Percentiles rank a stretch among this genome's conserved stretches.
These are phyloP conservation scores for Oryza meyeriana DNA, from an alignment of 176 grass and related monocot genomes.

Conservation along the genomic window DNA sequence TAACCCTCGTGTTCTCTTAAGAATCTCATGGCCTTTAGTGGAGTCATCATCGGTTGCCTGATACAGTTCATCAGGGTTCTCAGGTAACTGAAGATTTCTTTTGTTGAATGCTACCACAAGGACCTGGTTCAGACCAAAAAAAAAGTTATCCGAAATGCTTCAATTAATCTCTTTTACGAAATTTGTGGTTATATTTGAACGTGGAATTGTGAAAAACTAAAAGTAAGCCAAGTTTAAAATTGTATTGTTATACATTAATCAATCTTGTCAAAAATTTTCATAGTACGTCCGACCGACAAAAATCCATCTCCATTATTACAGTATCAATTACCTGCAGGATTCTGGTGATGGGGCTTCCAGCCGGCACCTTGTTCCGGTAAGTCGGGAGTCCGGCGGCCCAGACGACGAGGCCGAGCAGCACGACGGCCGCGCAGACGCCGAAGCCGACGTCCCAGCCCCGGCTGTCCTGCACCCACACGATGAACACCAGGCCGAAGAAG, in stretches of 20 bases:
- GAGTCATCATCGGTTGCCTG: slow-evolving; percentile 21
- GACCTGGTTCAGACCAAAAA: slow-evolving; percentile 55
- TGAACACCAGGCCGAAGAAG: slow-evolving; percentile 51
- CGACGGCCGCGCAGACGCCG: slow-evolving; percentile 25
- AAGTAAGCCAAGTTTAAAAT: no score
- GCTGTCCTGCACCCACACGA: slow-evolving; percentile 73
- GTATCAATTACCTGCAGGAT: slow-evolving; percentile 50
- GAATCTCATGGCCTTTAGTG: slow-evolving; percentile 1
- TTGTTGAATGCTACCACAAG: slow-evolving; percentile 59
- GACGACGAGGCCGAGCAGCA: slow-evolving; percentile 42
- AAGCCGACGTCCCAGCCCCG: slow-evolving; percentile 68
- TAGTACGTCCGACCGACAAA: no score
- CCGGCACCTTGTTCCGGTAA: slow-evolving; percentile 58
- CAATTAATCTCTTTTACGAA: no score
- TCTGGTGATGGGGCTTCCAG: slow-evolving; percentile 66
- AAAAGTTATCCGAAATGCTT: no score
- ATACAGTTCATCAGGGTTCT: slow-evolving; percentile 27
- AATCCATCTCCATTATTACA: no score
- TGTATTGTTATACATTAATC: no score
- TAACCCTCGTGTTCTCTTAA: slow-evolving; percentile 50
- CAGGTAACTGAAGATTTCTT: slow-evolving; percentile 44
- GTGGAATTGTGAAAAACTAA: no score
- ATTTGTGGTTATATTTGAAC: no score
- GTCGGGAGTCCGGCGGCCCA: slow-evolving; percentile 50
- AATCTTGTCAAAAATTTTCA: no score